A percentile compares a stretch with the other conserved stretches of the same genome.
Conservation (phyloP, 2,329 filamentous ascomycete species). For the Trichophyton simii region DNA sequence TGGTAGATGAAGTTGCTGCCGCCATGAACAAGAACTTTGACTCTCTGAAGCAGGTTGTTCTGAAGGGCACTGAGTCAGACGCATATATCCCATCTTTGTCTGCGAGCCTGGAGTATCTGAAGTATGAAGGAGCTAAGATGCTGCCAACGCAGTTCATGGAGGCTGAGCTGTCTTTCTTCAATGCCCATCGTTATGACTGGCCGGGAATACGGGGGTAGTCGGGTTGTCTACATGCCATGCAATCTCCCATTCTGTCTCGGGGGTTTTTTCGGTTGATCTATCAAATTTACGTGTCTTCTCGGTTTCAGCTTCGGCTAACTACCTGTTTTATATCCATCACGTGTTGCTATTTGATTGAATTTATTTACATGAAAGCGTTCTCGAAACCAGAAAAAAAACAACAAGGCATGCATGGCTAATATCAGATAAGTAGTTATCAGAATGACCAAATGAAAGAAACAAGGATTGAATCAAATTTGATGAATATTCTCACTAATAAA, state of each 20-base stretch:
- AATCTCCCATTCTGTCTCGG: not conserved
- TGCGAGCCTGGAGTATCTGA: constrained; percentile 54
- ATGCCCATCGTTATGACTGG: constrained; percentile 51
- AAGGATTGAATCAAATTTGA: not conserved
- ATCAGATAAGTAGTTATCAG: not conserved
- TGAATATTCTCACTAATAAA: not conserved
- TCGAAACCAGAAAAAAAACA: not conserved
- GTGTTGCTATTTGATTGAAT: not conserved
- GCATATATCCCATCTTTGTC: constrained; percentile 49
- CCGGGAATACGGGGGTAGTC: constrained; percentile 37
- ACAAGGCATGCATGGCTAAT: not conserved
- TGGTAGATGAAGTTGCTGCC: constrained; percentile 36
- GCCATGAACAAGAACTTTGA: constrained; percentile 43
- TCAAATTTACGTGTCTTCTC: not conserved
- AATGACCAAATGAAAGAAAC: not conserved
- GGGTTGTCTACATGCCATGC: not conserved
- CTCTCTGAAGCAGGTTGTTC: constrained; percentile 44
- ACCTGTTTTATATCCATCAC: not conserved
- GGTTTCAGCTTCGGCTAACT: not conserved
- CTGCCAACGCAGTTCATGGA: constrained; percentile 59
- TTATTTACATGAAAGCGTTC: constrained; percentile 1
- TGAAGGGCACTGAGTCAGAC: constrained; percentile 44
- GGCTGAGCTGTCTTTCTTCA: constrained; percentile 60
- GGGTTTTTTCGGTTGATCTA: not conserved
- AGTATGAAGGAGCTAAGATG: constrained; percentile 47